Percentiles rank a stretch among this genome's conserved stretches.
Conservation (phyloP, 345 rosid species). For the Eucalyptus pumila region DNA sequence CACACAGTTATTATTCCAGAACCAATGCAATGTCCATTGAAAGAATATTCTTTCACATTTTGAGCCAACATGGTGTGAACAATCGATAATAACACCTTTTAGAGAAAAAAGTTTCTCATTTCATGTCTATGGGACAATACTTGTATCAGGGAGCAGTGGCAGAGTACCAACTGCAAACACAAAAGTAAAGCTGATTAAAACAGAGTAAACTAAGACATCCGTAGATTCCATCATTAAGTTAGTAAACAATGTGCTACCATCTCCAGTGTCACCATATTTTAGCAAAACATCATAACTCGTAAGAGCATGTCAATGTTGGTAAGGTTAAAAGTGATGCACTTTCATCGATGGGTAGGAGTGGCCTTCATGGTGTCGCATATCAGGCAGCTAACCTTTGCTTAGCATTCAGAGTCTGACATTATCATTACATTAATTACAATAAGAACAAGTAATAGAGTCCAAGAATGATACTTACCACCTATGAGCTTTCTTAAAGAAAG, state of each 20-base stretch:
- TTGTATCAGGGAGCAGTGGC: not conserved
- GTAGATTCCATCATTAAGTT: not conserved
- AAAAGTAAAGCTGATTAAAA: not conserved
- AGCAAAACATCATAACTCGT: not conserved
- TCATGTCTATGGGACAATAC: not conserved
- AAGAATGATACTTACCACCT: slow-evolving; percentile 42
- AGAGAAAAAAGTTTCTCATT: not conserved
- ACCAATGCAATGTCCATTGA: not conserved
- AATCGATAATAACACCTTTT: not conserved
- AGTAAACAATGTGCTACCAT: not conserved
- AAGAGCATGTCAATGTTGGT: not conserved
- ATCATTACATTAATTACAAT: not conserved
- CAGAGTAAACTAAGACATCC: not conserved
- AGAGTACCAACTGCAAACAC: not conserved
- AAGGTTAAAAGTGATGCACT: not conserved
- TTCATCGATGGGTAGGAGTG: not conserved
- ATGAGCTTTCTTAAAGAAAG: slow-evolving; percentile 79
- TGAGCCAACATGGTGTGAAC: not conserved
- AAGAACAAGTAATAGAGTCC: not conserved
- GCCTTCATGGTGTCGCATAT: not conserved
- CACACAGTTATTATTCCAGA: not conserved
- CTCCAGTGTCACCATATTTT: not conserved
- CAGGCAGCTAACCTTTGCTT: not conserved
- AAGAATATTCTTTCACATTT: not conserved
- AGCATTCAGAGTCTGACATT: not conserved